These are phyloP conservation scores for Trichosanthes cucumerina DNA, from an alignment of 306 rosid species.

Conservation along the genomic window DNA sequence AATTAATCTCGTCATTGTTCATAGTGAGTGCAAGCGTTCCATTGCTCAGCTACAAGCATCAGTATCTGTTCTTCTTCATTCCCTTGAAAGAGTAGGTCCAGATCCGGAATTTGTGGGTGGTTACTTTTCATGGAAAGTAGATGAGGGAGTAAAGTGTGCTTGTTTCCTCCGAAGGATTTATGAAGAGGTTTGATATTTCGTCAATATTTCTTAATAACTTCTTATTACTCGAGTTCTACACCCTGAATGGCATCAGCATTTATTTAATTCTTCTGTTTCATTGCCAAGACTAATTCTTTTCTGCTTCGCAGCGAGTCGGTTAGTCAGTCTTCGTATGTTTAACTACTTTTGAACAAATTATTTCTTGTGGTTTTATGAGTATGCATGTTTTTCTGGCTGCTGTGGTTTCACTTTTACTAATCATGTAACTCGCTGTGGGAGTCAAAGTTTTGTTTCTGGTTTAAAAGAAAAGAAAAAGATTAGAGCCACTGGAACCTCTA, in stretches of 20 bases:
- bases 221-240: neutral
- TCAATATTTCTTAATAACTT: conserved; percentile 6
- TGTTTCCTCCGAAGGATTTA: conserved; percentile 62
- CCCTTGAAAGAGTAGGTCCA: conserved; percentile 56
- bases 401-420: too few species aligned
- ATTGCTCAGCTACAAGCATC: conserved; percentile 69
- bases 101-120: conserved; percentile 23
- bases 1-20: conserved; percentile 14
- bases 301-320: neutral
- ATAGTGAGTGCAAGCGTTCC: conserved; percentile 58
- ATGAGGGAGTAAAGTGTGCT: conserved; percentile 82
- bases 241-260: neutral
- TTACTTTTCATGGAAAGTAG: conserved; percentile 57
- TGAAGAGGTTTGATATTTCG: conserved; percentile 53
- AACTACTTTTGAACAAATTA: neutral
- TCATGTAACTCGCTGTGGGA: too few species aligned
- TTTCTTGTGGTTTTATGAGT: neutral
- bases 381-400: too few species aligned
- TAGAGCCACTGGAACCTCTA: too few species aligned
- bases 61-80: conserved; percentile 60
- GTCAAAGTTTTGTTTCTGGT: too few species aligned
- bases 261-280: neutral
- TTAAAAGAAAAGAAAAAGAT: too few species aligned
- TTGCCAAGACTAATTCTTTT: neutral
- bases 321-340: neutral